Conservation (phyloP, 371 early-diverging fungal species). For the Funneliformis caledonium region DNA sequence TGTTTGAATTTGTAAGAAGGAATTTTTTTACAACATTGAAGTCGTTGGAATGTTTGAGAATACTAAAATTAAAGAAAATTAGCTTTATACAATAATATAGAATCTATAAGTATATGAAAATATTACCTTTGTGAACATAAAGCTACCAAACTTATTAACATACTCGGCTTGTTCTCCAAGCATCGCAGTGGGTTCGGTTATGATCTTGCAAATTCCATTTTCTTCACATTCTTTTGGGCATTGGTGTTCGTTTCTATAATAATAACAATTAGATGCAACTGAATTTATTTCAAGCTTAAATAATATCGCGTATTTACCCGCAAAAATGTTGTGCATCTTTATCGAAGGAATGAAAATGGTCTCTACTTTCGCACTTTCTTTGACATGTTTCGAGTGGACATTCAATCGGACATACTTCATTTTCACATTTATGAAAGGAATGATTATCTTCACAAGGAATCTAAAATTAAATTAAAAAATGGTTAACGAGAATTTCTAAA, state of each 20-base stretch:
- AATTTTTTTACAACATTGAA: constrained; percentile 42
- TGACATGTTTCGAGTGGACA: constrained; percentile 33
- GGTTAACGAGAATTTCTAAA: neutral
- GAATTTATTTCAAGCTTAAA: neutral
- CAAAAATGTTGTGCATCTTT: constrained; percentile 42
- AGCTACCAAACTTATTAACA: constrained; percentile 34
- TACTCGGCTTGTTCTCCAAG: constrained; percentile 31
- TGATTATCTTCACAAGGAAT: constrained; percentile 35
- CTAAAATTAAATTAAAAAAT: neutral
- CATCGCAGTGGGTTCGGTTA: constrained; percentile 38
- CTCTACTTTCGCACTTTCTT: constrained; percentile 25
- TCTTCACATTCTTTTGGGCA: constrained; percentile 32
- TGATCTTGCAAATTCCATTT: constrained; percentile 29
- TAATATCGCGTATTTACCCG: constrained; percentile 29
- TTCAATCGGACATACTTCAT: constrained; percentile 37
- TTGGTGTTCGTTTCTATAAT: constrained; percentile 34
- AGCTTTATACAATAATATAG: neutral
- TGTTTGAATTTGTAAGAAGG: constrained; percentile 42
- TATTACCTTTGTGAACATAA: constrained; percentile 45
- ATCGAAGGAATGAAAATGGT: constrained; percentile 44
- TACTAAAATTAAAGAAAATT: constrained; percentile 7
- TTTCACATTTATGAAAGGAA: constrained; percentile 33
- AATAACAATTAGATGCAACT: constrained; percentile 6
- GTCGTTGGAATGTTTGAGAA: constrained; percentile 10
- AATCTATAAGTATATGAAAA: neutral